Evolutionary conservation across 768 basidiomycete species (phyloP).

Genomic region (Tulasnella sp.): DNA sequence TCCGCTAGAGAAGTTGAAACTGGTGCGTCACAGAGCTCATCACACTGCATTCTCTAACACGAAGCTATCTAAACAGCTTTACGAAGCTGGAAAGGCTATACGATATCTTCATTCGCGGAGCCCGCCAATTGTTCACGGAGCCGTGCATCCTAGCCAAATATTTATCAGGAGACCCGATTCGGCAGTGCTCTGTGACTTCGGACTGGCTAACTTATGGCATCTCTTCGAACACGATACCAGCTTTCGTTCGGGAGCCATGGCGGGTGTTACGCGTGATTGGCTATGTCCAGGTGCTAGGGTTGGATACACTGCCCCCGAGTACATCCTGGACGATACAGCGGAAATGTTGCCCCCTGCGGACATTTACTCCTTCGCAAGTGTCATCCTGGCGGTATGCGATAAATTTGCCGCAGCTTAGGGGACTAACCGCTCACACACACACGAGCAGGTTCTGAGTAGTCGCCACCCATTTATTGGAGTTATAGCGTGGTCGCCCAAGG

Average conservation of each 20-base stretch:
- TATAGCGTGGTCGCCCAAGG: not conserved
- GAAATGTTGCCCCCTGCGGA: no score
- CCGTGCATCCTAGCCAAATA: not conserved
- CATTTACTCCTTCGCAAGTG: no score
- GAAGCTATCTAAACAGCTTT: not conserved
- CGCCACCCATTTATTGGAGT: not conserved
- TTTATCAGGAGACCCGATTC: not conserved
- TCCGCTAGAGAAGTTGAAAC: not conserved
- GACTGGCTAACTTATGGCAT: not conserved
- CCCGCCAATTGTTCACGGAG: not conserved
- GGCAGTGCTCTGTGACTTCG: not conserved
- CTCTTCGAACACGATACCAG: not conserved
- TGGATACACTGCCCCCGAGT: conserved; percentile 4
- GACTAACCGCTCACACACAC: no score
- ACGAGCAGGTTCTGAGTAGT: not conserved
- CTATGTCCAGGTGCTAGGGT: not conserved
- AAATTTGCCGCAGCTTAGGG: no score
- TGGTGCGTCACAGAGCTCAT: not conserved
- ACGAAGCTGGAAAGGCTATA: not conserved
- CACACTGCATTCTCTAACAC: not conserved
- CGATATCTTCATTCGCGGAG: not conserved
- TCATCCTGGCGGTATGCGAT: no score
- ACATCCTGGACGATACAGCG: no score
- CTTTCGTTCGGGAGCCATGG: not conserved
- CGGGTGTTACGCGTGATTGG: not conserved